phyloP scores from a whole-genome alignment of 371 early-diverging fungal species.

The Rhizopus delemar region DNA sequence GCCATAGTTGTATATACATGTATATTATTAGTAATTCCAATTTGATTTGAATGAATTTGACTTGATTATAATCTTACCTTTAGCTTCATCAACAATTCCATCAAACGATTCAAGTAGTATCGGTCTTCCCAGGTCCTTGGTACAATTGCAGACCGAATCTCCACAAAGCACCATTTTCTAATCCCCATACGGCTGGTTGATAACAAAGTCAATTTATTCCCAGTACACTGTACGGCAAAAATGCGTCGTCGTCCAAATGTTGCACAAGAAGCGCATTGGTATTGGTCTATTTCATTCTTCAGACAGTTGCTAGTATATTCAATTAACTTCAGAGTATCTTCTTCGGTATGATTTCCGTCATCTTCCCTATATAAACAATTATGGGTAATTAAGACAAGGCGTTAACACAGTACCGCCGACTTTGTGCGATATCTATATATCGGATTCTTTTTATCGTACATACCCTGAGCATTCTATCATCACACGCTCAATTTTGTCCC shows the following conservation, averaged over 20 bases:
- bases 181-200: slow-evolving; percentile 21
- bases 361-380: slow-evolving; percentile 26
- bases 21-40: slow-evolving; percentile 13
- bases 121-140: slow-evolving; percentile 24
- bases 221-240: slow-evolving; percentile 17
- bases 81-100: slow-evolving; percentile 18
- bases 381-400: slow-evolving; percentile 19
- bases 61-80: slow-evolving; percentile 18
- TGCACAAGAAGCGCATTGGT: slow-evolving; percentile 17
- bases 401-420: slow-evolving; percentile 18
- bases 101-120: slow-evolving; percentile 17
- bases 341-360: slow-evolving; percentile 22
- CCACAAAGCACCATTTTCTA: slow-evolving; percentile 23
- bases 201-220: slow-evolving; percentile 15
- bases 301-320: slow-evolving; percentile 20
- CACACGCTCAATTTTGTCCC: slow-evolving; percentile 21
- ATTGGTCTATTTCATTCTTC: slow-evolving; percentile 17
- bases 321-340: slow-evolving; percentile 26
- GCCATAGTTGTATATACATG: slow-evolving; percentile 16
- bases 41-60: slow-evolving; percentile 14
- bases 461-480: slow-evolving; percentile 29
- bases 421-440: slow-evolving; percentile 18
- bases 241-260: slow-evolving; percentile 17
- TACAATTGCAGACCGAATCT: slow-evolving; percentile 23
- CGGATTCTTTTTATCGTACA: slow-evolving; percentile 18